phyloP scores from a whole-genome alignment of 495 filamentous ascomycete species.

The Aspergillus campestris region DNA sequence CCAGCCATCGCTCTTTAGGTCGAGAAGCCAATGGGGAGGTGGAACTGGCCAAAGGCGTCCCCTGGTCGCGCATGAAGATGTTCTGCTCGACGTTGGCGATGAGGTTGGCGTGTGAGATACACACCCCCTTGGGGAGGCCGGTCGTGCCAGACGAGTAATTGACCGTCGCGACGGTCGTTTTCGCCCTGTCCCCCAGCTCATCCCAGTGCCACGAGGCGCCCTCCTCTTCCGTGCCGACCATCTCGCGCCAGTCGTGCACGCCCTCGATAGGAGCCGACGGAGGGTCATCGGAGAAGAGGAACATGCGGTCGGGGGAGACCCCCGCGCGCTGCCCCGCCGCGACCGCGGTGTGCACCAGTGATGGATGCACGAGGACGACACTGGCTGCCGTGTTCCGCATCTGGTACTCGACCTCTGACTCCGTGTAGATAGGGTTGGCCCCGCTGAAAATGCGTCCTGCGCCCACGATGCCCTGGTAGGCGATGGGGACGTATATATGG shows the following conservation, averaged over 20 bases:
- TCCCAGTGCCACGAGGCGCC: constrained; percentile 26
- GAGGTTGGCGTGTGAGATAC: constrained; percentile 37
- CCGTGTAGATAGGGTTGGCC: constrained; percentile 26
- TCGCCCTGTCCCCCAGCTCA: constrained; percentile 14
- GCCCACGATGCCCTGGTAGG: constrained; percentile 41
- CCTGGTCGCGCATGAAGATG: constrained; percentile 10
- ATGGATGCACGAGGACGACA: constrained; percentile 21
- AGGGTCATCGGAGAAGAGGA: constrained; percentile 27
- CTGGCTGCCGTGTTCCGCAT: constrained; percentile 29
- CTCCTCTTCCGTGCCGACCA: constrained; percentile 26
- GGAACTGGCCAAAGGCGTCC: constrained; percentile 15
- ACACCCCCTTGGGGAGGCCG: constrained; percentile 41
- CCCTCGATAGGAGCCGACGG: constrained; percentile 12
- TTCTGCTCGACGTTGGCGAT: constrained; percentile 27
- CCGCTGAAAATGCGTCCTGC: constrained; percentile 60
- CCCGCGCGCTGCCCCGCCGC: constrained; percentile 20
- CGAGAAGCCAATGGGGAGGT: too few relatives aligned
- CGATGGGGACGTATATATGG: constrained; percentile 38
- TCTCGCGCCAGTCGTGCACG: constrained; percentile 28
- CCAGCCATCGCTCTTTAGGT: constrained; percentile 15
- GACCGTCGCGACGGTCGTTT: constrained; percentile 28
- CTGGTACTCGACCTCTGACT: constrained; percentile 34
- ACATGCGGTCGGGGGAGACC: constrained; percentile 23
- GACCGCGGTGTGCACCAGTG: constrained; percentile 6
- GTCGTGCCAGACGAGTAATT: constrained; percentile 44